Conservation (phyloP, 345 rosid genomes). For the Cardamine occulta region DNA sequence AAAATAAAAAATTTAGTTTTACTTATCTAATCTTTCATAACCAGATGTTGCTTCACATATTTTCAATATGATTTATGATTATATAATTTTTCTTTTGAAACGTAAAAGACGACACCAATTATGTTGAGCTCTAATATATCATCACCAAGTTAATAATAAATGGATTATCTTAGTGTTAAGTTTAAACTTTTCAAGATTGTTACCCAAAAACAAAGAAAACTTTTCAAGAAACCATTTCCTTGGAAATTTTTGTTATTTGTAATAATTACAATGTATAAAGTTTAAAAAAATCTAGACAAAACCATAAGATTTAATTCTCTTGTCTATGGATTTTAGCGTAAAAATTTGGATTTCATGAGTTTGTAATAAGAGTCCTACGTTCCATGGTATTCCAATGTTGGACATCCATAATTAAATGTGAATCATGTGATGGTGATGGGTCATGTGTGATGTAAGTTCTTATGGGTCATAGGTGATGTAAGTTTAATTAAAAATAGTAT, state of each 20-base stretch:
- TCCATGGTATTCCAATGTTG: conserved; percentile 32
- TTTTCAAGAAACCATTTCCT: neutral
- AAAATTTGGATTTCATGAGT: neutral
- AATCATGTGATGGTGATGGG: conserved; percentile 29
- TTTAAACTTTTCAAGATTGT: neutral
- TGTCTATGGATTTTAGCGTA: neutral
- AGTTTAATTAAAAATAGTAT: conserved; percentile 4
- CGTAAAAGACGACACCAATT: neutral
- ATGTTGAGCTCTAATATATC: neutral
- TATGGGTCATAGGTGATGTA: conserved; percentile 21
- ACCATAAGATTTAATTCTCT: neutral
- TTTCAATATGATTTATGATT: neutral
- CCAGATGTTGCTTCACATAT: neutral
- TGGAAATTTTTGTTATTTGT: neutral
- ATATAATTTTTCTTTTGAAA: neutral
- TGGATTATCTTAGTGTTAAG: neutral
- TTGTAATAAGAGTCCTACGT: conserved; percentile 25
- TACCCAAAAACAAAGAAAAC: no score
- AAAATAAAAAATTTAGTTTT: neutral
- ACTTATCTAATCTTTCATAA: neutral
- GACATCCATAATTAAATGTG: conserved; percentile 11
- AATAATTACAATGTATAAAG: neutral
- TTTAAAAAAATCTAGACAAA: neutral
- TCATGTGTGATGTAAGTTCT: conserved; percentile 30
- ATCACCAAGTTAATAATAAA: neutral